Evolutionary conservation across 176 grass and related monocot species (phyloP).

Genomic region (Alloteropsis semialata): DNA sequence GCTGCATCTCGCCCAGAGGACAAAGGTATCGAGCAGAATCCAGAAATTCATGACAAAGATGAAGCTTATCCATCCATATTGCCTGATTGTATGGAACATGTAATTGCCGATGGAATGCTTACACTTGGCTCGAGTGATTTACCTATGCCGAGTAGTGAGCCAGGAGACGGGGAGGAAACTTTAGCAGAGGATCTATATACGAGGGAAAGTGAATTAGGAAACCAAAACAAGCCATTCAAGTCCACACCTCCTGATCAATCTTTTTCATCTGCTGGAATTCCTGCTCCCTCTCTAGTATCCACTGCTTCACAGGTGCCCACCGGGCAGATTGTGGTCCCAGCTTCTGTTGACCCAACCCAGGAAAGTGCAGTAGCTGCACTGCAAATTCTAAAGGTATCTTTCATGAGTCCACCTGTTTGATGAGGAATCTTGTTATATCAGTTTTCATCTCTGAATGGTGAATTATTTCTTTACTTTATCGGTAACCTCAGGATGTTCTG

Average conservation of each 20-base stretch:
- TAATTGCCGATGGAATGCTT: conserved; percentile 10
- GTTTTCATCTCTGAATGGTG: neutral
- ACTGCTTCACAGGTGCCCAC: conserved; percentile 55
- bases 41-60: neutral
- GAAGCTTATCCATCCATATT: conserved; percentile 13
- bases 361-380: conserved; percentile 67
- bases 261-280: conserved; percentile 68
- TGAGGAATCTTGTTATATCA: conserved; percentile 4
- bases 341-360: conserved; percentile 71
- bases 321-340: conserved; percentile 74
- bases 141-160: neutral
- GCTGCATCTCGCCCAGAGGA: neutral
- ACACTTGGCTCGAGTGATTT: conserved; percentile 33
- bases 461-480: neutral
- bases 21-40: conserved; percentile 25
- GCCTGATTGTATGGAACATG: conserved; percentile 26
- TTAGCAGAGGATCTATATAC: conserved; percentile 11
- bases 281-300: conserved; percentile 60
- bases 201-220: conserved; percentile 10
- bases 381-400: conserved; percentile 82
- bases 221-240: conserved; percentile 20
- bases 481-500: neutral
- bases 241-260: conserved; percentile 25
- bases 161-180: neutral
- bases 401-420: neutral